Evolutionary conservation across 768 basidiomycete genomes (phyloP).

Genomic region (Hydnomerulius pinastri): DNA sequence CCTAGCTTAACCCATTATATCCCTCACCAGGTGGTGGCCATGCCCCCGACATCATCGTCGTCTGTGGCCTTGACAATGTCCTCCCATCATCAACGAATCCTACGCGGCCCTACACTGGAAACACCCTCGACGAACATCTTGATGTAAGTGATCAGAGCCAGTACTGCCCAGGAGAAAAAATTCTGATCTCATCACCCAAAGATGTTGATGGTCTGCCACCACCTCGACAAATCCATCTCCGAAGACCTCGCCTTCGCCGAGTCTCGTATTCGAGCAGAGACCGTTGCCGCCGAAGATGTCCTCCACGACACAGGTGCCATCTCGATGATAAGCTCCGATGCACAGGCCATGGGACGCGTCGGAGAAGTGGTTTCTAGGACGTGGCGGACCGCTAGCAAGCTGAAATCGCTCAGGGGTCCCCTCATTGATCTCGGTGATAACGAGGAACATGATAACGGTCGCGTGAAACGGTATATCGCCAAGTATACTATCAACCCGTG

Average conservation of each 20-base stretch:
- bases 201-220: constrained; percentile 99
- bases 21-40: constrained; percentile 76
- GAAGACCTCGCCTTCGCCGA: constrained; percentile 97
- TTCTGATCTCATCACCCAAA: constrained; percentile 32
- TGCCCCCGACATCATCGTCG: constrained; percentile 98
- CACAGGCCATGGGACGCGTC: constrained; percentile 98
- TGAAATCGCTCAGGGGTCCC: constrained; percentile 79
- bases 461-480: constrained; percentile 93
- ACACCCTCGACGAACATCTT: constrained; percentile 95
- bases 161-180: neutral
- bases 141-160: constrained; percentile 66
- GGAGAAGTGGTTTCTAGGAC: constrained; percentile 92
- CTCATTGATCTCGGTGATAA: constrained; percentile 57
- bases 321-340: constrained; percentile 94
- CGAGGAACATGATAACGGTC: constrained; percentile 62
- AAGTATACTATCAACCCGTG: constrained; percentile 99
- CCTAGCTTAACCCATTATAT: neutral
- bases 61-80: constrained; percentile 86
- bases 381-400: constrained; percentile 97
- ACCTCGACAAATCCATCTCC: constrained; percentile 85
- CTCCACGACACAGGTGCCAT: constrained; percentile 92
- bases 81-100: constrained; percentile 97
- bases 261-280: constrained; percentile 94
- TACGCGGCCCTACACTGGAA: constrained; percentile 86
- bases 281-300: constrained; percentile 96